Base-by-base conservation (phyloP, 2,329 filamentous ascomycete species). In the Apiospora pterosperma region DNA sequence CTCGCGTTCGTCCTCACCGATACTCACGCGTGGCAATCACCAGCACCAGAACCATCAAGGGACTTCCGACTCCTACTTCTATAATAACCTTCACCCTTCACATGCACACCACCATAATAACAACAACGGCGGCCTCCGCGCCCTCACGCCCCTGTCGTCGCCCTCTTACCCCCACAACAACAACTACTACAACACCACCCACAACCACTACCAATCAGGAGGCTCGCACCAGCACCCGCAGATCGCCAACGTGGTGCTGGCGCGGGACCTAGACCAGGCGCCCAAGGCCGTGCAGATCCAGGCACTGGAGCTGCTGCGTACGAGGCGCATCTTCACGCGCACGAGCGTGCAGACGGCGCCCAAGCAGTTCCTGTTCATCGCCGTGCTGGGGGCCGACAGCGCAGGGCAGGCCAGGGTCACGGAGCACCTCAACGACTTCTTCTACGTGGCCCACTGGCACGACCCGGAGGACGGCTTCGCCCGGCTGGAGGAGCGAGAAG, bases 401-500 rank as follows among this genome's bases (percentile, higher is more conserved):
- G 81, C 81, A 2, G 82, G 84, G 41, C 73, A 79, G 52, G 80
- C 82, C 4, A 80, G 79, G 61, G 80, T 90, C 61, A 84, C 81
- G 25, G 78, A 77, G 36, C 84, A 92, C 69, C 74, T 90, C 76
- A 96, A 93, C 71, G 93, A 98, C 65, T 88, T 92, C 68, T 90
- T 98, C 69, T 92, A 93, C 74, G 89, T 98, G 65, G 95, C 92
- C 0, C 94, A 98, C 76, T 92, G 89, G 79, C 93, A 98, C 72
- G 85, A 90, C 64, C 83, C 85, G 0, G 82, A 85, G 1, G 88
- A 95, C 74, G 92, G 90, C 0, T 90, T 93, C 67, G 84, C 88
- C 5, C 91, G 96, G 68, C 76, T 95, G 0, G 91, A 96, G 66
- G 89, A 92, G 39, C 78, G 77, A 23, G 78, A 81, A 28, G 73